Percentiles rank a stretch among this genome's conserved stretches.
Conservation (phyloP, 305 asterid species). For the Solanum aculeatissimum region DNA sequence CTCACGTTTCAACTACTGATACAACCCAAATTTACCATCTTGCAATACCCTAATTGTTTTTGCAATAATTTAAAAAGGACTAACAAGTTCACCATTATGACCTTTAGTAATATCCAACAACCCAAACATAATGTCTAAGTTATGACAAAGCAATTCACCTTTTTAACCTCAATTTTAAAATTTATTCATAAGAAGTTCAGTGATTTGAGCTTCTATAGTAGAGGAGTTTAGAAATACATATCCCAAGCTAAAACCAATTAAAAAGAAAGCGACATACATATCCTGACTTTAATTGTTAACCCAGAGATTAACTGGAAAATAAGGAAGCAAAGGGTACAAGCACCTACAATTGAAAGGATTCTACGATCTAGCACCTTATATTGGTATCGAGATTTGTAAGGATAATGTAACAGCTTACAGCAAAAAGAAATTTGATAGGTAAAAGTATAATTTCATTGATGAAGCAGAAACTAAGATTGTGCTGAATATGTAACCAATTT, state of each 20-base stretch:
- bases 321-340: neutral
- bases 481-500: neutral
- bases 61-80: neutral
- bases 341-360: neutral
- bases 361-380: neutral
- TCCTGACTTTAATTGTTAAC: neutral
- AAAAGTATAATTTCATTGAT: neutral
- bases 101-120: neutral
- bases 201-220: neutral
- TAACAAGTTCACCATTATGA: neutral
- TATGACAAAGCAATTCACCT: neutral
- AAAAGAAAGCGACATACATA: neutral
- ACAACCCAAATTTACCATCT: neutral
- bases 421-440: neutral
- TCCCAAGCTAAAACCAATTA: neutral
- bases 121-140: neutral
- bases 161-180: neutral
- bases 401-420: neutral
- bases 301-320: neutral
- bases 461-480: neutral
- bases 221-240: neutral
- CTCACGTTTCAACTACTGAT: neutral
- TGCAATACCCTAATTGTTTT: neutral
- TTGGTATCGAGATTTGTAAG: neutral
- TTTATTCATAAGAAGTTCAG: neutral